These are phyloP conservation scores for Hyparrhenia diplandra DNA, from an alignment of 176 grass and related monocot genomes.

Conservation along the genomic window DNA sequence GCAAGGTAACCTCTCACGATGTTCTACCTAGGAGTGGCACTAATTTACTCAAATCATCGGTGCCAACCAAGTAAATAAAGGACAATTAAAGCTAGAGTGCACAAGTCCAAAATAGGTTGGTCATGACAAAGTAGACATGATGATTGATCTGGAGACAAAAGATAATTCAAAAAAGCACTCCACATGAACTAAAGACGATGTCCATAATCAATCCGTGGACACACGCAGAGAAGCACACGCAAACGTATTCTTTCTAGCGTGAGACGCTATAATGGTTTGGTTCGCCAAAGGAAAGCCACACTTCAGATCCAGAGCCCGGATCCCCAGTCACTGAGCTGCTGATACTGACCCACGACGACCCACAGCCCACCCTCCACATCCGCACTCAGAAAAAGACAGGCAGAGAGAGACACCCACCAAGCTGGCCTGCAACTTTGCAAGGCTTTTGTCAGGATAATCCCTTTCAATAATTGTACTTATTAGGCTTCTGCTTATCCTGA, in stretches of 20 bases:
- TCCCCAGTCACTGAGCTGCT: no score
- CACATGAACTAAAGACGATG: conserved; percentile 4
- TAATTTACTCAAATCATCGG: not conserved
- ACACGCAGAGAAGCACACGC: not conserved
- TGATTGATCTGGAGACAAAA: not conserved
- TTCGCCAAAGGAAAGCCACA: not conserved
- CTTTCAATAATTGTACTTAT: conserved; percentile 28
- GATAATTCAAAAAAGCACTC: not conserved
- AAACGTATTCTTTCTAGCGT: conserved; percentile 22
- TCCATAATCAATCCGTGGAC: conserved; percentile 4
- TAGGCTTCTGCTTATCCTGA: not conserved
- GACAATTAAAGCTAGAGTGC: not conserved
- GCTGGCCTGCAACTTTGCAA: conserved; percentile 22
- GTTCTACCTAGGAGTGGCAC: not conserved
- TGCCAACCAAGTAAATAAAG: not conserved
- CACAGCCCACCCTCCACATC: conserved; percentile 16
- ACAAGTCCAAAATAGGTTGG: not conserved
- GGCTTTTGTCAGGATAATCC: conserved; percentile 1
- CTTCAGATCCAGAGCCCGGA: not conserved
- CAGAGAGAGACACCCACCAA: not conserved
- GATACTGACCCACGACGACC: not conserved
- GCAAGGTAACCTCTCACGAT: not conserved
- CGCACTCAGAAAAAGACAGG: not conserved
- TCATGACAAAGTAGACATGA: conserved; percentile 12
- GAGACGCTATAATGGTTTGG: not conserved